Evolutionary conservation across 2,329 filamentous ascomycete genomes (phyloP).

Genomic region (Trematosphaeria pertusa): DNA sequence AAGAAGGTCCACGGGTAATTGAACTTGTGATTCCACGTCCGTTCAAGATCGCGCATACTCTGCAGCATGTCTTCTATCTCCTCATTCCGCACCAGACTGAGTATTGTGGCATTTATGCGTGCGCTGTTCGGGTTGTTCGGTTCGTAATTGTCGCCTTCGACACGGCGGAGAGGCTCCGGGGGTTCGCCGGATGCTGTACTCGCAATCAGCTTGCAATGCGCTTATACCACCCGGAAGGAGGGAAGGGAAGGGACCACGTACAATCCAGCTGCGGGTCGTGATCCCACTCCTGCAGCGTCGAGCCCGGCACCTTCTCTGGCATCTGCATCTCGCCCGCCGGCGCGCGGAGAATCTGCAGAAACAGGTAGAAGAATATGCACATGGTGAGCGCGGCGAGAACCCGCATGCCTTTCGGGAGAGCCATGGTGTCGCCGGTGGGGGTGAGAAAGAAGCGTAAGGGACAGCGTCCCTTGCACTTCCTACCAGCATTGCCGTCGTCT

Average conservation of each 20-base stretch:
- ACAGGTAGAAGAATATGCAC: conserved; percentile 77
- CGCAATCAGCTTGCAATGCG: conserved; percentile 11
- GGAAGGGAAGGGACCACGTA: too few species aligned
- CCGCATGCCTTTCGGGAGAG: conserved; percentile 83
- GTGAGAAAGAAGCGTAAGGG: neutral
- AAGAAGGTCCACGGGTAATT: conserved; percentile 99
- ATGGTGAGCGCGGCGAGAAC: conserved; percentile 75
- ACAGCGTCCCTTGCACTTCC: neutral
- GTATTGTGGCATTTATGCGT: conserved; percentile 90
- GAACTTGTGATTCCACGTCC: conserved; percentile 98
- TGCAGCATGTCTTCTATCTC: conserved; percentile 84
- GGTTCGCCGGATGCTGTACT: conserved; percentile 80
- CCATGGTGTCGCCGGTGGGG: conserved; percentile 64
- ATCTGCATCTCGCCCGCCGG: conserved; percentile 55
- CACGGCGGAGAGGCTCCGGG: conserved; percentile 74
- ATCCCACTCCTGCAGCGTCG: conserved; percentile 66
- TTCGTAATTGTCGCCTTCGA: conserved; percentile 74
- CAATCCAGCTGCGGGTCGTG: conserved; percentile 87
- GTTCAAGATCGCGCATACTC: conserved; percentile 89
- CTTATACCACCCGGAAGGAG: too few species aligned
- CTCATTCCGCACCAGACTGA: conserved; percentile 90
- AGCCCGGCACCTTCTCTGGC: conserved; percentile 39
- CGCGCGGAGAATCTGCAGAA: conserved; percentile 75
- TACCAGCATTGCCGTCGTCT: neutral
- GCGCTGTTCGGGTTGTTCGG: conserved; percentile 76